A percentile compares a stretch with the other conserved stretches of the same genome.
These are phyloP conservation scores for Eucalyptus sp. DNA, from an alignment of 345 rosid species.

Conservation along the genomic window DNA sequence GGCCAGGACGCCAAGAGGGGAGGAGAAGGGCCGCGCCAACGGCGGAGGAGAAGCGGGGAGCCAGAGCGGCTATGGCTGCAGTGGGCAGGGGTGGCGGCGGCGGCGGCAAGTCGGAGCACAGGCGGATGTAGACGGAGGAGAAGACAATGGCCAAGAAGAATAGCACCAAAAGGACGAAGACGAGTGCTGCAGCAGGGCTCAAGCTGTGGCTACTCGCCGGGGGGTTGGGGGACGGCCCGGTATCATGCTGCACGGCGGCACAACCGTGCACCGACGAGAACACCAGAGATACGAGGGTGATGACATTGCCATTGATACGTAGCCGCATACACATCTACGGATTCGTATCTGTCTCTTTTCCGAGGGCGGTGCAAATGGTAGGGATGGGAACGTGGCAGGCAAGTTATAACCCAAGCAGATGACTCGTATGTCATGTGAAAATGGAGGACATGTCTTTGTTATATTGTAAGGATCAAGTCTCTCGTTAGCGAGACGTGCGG, in stretches of 20 bases:
- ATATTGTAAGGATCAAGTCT: neutral
- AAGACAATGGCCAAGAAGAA: neutral
- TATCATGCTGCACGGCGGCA: neutral
- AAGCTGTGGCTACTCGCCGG: neutral
- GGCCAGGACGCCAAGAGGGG: neutral
- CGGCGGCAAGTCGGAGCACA: neutral
- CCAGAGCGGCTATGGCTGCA: neutral
- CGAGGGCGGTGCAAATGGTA: neutral
- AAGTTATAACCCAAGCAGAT: neutral
- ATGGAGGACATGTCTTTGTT: neutral
- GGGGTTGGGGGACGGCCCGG: neutral
- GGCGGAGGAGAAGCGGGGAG: neutral
- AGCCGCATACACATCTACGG: neutral
- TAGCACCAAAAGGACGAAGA: neutral
- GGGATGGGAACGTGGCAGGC: neutral
- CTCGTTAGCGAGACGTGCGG: neutral
- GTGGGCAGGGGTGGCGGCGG: neutral
- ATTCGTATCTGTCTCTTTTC: neutral
- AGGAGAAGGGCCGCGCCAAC: neutral
- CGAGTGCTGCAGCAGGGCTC: neutral
- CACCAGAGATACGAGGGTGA: neutral
- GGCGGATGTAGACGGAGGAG: neutral
- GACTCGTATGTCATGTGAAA: neutral
- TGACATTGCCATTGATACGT: neutral
- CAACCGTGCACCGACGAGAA: neutral